A percentile compares a stretch with the other conserved stretches of the same genome.
phyloP scores from a whole-genome alignment of 345 rosid species.

The Gossypium ekmanianum region DNA sequence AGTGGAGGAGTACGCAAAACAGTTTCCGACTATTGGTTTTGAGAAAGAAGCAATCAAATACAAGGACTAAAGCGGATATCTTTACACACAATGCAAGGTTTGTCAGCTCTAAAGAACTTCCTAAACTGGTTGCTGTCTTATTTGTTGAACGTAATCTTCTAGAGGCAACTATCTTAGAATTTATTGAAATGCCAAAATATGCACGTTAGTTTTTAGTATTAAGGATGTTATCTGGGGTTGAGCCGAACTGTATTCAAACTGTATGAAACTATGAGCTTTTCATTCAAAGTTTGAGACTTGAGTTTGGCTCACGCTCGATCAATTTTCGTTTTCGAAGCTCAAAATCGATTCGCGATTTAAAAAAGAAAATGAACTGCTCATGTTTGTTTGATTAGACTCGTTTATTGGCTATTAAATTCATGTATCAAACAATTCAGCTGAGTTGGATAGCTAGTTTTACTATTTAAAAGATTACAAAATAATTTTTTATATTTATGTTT shows the following conservation, averaged over 20 bases:
- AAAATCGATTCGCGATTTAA: neutral
- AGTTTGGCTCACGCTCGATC: neutral
- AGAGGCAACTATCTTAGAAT: neutral
- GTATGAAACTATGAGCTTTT: neutral
- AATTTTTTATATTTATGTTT: too few species aligned
- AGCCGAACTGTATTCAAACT: neutral
- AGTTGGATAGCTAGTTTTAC: too few species aligned
- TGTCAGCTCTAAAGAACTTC: neutral
- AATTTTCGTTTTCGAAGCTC: neutral
- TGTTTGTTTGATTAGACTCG: neutral
- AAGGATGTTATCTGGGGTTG: neutral
- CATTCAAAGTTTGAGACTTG: neutral
- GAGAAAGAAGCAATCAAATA: constrained; percentile 86
- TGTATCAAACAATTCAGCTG: too few species aligned
- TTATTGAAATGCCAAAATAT: neutral
- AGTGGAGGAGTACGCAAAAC: constrained; percentile 79
- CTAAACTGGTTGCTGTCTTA: neutral
- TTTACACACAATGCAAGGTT: constrained; percentile 27
- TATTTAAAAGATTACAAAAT: too few species aligned
- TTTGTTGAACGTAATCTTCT: neutral
- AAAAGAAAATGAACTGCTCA: neutral
- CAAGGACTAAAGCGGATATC: constrained; percentile 44
- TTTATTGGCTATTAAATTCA: too few species aligned
- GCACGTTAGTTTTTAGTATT: neutral
- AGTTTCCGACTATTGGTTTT: constrained; percentile 83